Conservation (phyloP, 179 eudicot species). For the Drosera spatulata region DNA sequence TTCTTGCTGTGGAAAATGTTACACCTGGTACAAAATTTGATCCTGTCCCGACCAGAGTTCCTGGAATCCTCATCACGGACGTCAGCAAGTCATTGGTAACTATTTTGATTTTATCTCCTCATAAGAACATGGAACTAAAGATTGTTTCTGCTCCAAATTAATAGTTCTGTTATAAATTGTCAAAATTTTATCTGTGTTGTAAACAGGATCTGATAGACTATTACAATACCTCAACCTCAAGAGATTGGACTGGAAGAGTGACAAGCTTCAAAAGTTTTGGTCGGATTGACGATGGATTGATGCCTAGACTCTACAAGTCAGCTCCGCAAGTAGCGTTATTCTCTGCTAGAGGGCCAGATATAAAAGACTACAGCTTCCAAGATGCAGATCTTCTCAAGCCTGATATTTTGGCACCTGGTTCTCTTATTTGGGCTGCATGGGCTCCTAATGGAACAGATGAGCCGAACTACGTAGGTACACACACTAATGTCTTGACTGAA, state of each 20-base stretch:
- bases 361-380: constrained; percentile 72
- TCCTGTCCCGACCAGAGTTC: constrained; percentile 82
- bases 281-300: constrained; percentile 62
- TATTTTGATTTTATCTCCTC: constrained; percentile 1
- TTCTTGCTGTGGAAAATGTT: constrained; percentile 88
- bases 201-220: constrained; percentile 66
- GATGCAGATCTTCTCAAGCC: constrained; percentile 94
- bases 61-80: constrained; percentile 86
- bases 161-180: background rate
- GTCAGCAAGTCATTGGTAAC: constrained; percentile 70
- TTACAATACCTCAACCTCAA: constrained; percentile 61
- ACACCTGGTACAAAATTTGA: constrained; percentile 95
- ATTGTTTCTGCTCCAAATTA: too few species aligned
- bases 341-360: constrained; percentile 86
- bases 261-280: constrained; percentile 68
- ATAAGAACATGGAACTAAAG: too few species aligned
- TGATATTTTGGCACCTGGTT: constrained; percentile 88
- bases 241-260: constrained; percentile 94
- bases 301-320: constrained; percentile 70
- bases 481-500: too few species aligned
- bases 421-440: constrained; percentile 96
- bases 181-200: constrained; percentile 2
- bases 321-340: constrained; percentile 88
- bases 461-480: constrained; percentile 57
- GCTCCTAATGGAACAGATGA: constrained; percentile 86